A percentile compares a stretch with the other conserved stretches of the same genome.
Conservation (phyloP, 768 basidiomycete genomes). For the Paxillus involutus region DNA sequence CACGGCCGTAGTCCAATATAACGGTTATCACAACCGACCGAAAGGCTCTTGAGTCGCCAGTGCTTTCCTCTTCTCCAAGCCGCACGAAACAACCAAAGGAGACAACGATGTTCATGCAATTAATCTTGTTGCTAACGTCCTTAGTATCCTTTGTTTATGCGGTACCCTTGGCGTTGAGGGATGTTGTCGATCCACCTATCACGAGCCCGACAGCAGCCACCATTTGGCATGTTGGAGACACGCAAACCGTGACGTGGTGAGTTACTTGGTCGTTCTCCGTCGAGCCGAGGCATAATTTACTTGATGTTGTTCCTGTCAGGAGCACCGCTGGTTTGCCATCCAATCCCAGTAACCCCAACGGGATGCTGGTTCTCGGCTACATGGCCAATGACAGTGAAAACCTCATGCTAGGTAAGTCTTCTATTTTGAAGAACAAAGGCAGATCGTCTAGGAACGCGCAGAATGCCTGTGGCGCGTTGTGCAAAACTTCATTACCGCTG, state of each 20-base stretch:
- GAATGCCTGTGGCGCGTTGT: neutral
- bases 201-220: slow-evolving; percentile 40
- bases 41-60: slow-evolving; percentile 11
- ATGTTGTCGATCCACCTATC: slow-evolving; percentile 50
- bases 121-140: slow-evolving; percentile 21
- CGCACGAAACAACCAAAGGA: slow-evolving; percentile 7
- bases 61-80: slow-evolving; percentile 15
- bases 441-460: neutral
- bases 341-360: slow-evolving; percentile 29
- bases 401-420: slow-evolving; percentile 27
- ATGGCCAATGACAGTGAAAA: slow-evolving; percentile 28
- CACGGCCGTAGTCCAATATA: slow-evolving; percentile 18
- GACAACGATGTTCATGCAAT: slow-evolving; percentile 25
- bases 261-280: neutral
- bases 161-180: slow-evolving; percentile 36
- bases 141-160: slow-evolving; percentile 24
- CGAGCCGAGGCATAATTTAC: slow-evolving; percentile 31
- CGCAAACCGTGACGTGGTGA: slow-evolving; percentile 52
- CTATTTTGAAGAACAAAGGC: neutral
- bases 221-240: slow-evolving; percentile 45
- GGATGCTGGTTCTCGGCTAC: slow-evolving; percentile 31
- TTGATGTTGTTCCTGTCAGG: slow-evolving; percentile 40
- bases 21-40: neutral
- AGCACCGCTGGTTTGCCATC: slow-evolving; percentile 22
- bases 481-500: neutral